Base-by-base conservation (phyloP, 768 basidiomycete species). In the Boletus subcaerulescens region DNA sequence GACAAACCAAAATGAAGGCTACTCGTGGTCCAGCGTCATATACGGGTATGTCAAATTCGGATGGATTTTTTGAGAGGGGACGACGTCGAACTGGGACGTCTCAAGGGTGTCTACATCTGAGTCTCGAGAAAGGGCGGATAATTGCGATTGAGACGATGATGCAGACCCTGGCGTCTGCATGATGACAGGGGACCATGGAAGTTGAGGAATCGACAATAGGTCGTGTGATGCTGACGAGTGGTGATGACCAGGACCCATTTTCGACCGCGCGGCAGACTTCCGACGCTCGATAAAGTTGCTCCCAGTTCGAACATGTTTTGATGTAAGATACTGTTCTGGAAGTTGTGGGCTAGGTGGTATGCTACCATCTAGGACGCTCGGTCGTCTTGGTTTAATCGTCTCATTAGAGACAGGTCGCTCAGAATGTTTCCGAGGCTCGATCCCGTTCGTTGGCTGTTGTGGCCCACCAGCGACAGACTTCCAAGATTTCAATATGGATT, bases 401-500 rank as follows among this genome's bases (percentile, higher is more conserved):
- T 68, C 70, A 35, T 67, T 63, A 43, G 69, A 66, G 12, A 68
- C 67, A 2, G 65, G 65, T 56, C 73, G 74, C 58, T 77, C 80
- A 41, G 74, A 62, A 61, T 73, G 75, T 59, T 70, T 63, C 33
- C 75, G 73, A 45, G 68, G 64, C 47, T 77, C 74, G 15, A 65
- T 58, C 8, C 65, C 55, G 53, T 66, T 72, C 22, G 62, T 52
- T 47, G 64, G 39, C 29, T 63, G 63, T 48, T 67, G 71, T 15
- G 71, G 61, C 8, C 66, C 64, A 5, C 72, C 70, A 11, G 78
- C 72, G 7, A 77, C 70, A 14, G 80, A 76, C 65, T 82, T 85
- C 80, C 80, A 82, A 11, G 76, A 74, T 66, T 89, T 88, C 59
- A 89, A 68, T 55, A 90, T 89, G 12, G 88, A 90, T 73, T 87